phyloP scores from a whole-genome alignment of 2,329 filamentous ascomycete genomes.

The Epichloe sylvatica region DNA sequence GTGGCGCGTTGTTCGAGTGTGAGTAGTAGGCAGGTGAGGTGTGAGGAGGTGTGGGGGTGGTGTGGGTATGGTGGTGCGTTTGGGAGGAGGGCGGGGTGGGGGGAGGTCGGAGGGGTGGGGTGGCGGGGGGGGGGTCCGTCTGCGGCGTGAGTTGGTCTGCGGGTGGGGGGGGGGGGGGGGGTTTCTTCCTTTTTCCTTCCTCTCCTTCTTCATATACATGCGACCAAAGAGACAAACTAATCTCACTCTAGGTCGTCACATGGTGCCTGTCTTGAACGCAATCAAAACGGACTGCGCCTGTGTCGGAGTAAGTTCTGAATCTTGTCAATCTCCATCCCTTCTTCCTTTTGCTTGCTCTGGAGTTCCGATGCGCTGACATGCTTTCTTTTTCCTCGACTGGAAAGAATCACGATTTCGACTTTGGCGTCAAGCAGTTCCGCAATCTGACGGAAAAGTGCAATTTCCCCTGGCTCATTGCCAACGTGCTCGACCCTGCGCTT shows the following conservation, averaged over 20 bases:
- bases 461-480: constrained; percentile 79
- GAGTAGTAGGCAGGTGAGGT: too few relatives aligned
- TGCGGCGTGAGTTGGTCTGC: too few relatives aligned
- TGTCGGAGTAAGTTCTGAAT: constrained; percentile 48
- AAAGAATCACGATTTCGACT: constrained; percentile 77
- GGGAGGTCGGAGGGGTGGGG: too few relatives aligned
- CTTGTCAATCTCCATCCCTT: background rate
- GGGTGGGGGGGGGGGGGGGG: too few relatives aligned
- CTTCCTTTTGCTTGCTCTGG: background rate
- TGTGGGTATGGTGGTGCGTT: too few relatives aligned
- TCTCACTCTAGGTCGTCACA: constrained; percentile 48
- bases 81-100: too few relatives aligned
- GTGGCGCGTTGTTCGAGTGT: too few relatives aligned
- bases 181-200: too few relatives aligned
- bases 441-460: constrained; percentile 59
- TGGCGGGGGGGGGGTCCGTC: too few relatives aligned
- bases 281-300: constrained; percentile 70
- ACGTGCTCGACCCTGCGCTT: constrained; percentile 71
- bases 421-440: constrained; percentile 69
- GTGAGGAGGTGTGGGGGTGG: too few relatives aligned
- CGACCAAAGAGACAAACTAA: background rate
- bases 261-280: constrained; percentile 72
- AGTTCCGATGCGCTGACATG: too few relatives aligned
- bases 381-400: too few relatives aligned
- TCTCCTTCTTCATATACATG: background rate